A percentile compares a stretch with the other conserved stretches of the same genome.
These are phyloP conservation scores for Cytospora paraplurivora DNA, from an alignment of 2,329 filamentous ascomycete species.

Conservation along the genomic window DNA sequence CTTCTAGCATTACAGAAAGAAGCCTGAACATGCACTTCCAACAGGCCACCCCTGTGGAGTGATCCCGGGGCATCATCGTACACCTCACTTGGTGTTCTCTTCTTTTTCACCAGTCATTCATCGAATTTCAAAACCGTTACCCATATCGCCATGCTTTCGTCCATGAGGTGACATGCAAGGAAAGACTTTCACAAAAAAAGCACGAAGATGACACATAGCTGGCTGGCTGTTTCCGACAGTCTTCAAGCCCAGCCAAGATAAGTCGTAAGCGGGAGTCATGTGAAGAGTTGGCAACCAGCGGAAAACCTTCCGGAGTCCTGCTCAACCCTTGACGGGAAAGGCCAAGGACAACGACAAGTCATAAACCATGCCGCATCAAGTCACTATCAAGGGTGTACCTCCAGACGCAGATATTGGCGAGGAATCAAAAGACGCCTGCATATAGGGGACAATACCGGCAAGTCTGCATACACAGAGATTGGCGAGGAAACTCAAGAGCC, in stretches of 20 bases:
- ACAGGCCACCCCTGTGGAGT: background rate
- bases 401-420: background rate
- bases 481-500: background rate
- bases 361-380: background rate
- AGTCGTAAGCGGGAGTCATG: background rate
- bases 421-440: background rate
- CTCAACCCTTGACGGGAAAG: background rate
- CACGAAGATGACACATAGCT: background rate
- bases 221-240: background rate
- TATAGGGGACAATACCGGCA: too few relatives aligned
- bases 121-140: background rate
- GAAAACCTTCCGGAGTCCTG: background rate
- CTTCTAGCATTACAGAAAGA: background rate
- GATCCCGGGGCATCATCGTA: background rate
- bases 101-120: background rate
- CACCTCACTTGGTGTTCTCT: background rate
- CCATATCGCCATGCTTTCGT: conserved; percentile 8
- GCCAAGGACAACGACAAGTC: background rate
- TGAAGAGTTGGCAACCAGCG: background rate
- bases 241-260: background rate
- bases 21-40: too few relatives aligned
- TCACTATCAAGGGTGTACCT: background rate
- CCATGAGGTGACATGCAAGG: background rate
- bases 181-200: background rate
- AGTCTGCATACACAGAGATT: background rate